Conservation (phyloP, 2,329 filamentous ascomycete species). For the Ophiostoma triangulosporum region DNA sequence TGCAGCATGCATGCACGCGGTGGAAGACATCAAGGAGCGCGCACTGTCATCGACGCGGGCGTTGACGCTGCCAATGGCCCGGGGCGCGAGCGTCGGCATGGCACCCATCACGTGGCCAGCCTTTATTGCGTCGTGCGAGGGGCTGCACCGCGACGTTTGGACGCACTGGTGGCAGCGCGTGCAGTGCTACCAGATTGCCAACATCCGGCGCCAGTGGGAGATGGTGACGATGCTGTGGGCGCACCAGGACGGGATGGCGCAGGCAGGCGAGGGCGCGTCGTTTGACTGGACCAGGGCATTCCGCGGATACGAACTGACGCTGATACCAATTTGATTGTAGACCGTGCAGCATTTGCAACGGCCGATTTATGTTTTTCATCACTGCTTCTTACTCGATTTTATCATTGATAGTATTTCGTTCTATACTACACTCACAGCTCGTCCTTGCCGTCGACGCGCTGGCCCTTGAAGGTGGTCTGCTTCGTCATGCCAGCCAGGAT, state of each 20-base stretch:
- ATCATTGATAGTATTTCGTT: neutral
- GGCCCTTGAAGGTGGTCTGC: neutral
- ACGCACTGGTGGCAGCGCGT: constrained; percentile 5
- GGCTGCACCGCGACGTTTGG: neutral
- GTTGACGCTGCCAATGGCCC: neutral
- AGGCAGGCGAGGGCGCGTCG: neutral
- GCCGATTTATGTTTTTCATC: too few species aligned
- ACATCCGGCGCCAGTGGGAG: constrained; percentile 47
- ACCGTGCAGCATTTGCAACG: too few species aligned
- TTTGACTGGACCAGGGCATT: constrained; percentile 6
- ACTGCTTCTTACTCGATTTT: neutral
- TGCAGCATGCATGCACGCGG: neutral
- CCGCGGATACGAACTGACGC: neutral
- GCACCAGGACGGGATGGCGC: neutral
- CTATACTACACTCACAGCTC: constrained; percentile 1
- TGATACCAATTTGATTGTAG: neutral
- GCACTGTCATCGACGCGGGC: neutral
- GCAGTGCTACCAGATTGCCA: constrained; percentile 21
- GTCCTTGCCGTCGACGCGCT: constrained; percentile 1
- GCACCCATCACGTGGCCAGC: constrained; percentile 11
- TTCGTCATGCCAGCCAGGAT: constrained; percentile 10
- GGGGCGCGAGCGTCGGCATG: neutral
- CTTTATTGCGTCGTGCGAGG: constrained; percentile 6
- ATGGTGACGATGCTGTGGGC: constrained; percentile 48
- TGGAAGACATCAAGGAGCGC: constrained; percentile 7